Percentiles rank a stretch among this genome's conserved stretches.
These are phyloP conservation scores for Sphagnum contortum DNA, from an alignment of 225 moss, liverwort and hornwort genomes.

Conservation along the genomic window DNA sequence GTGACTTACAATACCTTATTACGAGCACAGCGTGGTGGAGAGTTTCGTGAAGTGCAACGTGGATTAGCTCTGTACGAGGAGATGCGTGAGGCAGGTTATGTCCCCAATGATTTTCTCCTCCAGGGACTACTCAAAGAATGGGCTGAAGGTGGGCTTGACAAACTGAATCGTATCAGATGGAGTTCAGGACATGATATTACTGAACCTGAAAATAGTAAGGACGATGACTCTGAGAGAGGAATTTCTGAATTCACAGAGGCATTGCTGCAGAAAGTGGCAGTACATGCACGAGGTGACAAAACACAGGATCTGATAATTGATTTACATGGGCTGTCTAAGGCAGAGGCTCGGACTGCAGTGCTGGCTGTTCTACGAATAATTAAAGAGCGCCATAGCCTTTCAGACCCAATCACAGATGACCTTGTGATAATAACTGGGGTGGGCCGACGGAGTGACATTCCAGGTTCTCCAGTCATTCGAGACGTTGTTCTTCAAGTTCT, in stretches of 20 bases:
- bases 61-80: conserved; percentile 87
- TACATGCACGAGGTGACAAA: conserved; percentile 39
- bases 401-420: conserved; percentile 47
- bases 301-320: conserved; percentile 45
- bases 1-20: conserved; percentile 87
- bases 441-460: conserved; percentile 59
- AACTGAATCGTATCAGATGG: conserved; percentile 4
- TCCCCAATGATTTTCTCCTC: conserved; percentile 79
- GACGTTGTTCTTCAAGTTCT: conserved; percentile 64
- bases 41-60: conserved; percentile 66
- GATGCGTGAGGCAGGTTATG: conserved; percentile 93
- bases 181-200: background rate
- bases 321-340: conserved; percentile 88
- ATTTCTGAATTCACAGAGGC: conserved; percentile 66
- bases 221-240: conserved; percentile 21
- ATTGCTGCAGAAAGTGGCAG: conserved; percentile 77
- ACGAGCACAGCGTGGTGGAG: conserved; percentile 56
- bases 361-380: conserved; percentile 83
- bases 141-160: conserved; percentile 69
- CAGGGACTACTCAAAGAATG: conserved; percentile 77
- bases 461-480: conserved; percentile 58
- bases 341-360: conserved; percentile 76
- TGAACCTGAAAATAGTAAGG: background rate
- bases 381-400: conserved; percentile 65
- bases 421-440: conserved; percentile 79